Evolutionary conservation across 1,139 yeast species (phyloP).

Genomic region (Pichia sp.): DNA sequence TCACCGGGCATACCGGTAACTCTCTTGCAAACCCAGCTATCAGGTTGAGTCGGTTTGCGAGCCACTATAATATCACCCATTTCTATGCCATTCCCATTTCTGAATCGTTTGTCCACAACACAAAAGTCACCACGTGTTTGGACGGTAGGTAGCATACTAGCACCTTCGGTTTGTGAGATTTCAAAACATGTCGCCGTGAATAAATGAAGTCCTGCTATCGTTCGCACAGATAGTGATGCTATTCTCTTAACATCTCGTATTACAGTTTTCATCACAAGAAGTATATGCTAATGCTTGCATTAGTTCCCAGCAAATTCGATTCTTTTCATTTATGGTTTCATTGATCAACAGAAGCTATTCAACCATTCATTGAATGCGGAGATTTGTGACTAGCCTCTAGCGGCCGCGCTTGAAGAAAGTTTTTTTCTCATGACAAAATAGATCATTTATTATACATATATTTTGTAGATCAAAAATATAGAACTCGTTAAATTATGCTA

Average conservation of each 20-base stretch:
- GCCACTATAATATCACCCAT: slow-evolving; percentile 91
- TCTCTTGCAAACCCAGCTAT: slow-evolving; percentile 82
- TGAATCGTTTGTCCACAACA: slow-evolving; percentile 60
- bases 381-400: neutral
- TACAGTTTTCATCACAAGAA: neutral
- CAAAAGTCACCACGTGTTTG: slow-evolving; percentile 74
- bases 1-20: slow-evolving; percentile 98
- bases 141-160: slow-evolving; percentile 91
- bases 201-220: slow-evolving; percentile 29
- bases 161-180: slow-evolving; percentile 70
- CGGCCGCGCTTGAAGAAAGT: neutral
- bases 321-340: too few species aligned
- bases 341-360: too few species aligned
- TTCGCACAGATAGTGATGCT: slow-evolving; percentile 25
- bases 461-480: neutral
- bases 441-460: slow-evolving; percentile 2
- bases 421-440: neutral
- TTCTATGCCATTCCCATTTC: slow-evolving; percentile 55
- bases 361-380: neutral
- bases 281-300: too few species aligned
- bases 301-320: too few species aligned
- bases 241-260: slow-evolving; percentile 18
- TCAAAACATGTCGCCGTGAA: slow-evolving; percentile 25
- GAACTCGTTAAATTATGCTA: neutral
- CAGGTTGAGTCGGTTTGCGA: slow-evolving; percentile 83